These are phyloP conservation scores for Leptographium procerum DNA, from an alignment of 2,329 filamentous ascomycete genomes.

Conservation along the genomic window DNA sequence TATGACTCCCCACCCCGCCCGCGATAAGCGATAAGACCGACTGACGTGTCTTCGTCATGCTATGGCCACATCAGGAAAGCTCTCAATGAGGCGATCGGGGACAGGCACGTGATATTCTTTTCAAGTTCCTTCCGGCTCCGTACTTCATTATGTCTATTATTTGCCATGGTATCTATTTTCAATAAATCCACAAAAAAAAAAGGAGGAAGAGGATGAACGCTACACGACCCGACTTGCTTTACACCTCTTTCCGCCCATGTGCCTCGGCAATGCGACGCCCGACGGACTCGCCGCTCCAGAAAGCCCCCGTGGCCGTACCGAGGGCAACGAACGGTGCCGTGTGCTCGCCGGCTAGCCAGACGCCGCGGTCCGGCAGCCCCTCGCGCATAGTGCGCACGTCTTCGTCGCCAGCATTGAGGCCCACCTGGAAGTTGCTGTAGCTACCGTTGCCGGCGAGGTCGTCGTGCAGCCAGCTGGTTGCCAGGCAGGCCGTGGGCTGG, in stretches of 20 bases:
- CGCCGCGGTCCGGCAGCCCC: conserved; percentile 51
- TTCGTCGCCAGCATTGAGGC: conserved; percentile 55
- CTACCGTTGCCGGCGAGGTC: conserved; percentile 70
- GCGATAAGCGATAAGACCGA: neutral
- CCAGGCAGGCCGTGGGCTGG: conserved; percentile 49
- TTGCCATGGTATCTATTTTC: too few relatives aligned
- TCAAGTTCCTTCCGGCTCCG: neutral
- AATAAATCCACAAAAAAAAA: too few relatives aligned
- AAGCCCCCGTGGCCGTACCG: conserved; percentile 82
- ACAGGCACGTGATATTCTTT: neutral
- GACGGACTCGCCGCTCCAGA: conserved; percentile 78
- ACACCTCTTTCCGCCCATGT: conserved; percentile 26
- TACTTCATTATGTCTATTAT: too few relatives aligned
- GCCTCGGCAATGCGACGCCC: conserved; percentile 50
- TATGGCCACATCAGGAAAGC: neutral
- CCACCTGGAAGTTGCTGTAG: conserved; percentile 77
- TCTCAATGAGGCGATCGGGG: neutral
- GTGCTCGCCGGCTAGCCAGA: conserved; percentile 88
- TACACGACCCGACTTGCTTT: too few relatives aligned
- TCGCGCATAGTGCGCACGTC: conserved; percentile 57
- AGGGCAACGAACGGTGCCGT: conserved; percentile 82
- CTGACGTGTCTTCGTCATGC: neutral
- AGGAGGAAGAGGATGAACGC: too few relatives aligned
- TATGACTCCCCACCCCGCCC: neutral
- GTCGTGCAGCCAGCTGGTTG: conserved; percentile 70